A percentile compares a stretch with the other conserved stretches of the same genome.
Conservation (phyloP, 192 early-diverging fungal species). For the Glomus cerebriforme region DNA sequence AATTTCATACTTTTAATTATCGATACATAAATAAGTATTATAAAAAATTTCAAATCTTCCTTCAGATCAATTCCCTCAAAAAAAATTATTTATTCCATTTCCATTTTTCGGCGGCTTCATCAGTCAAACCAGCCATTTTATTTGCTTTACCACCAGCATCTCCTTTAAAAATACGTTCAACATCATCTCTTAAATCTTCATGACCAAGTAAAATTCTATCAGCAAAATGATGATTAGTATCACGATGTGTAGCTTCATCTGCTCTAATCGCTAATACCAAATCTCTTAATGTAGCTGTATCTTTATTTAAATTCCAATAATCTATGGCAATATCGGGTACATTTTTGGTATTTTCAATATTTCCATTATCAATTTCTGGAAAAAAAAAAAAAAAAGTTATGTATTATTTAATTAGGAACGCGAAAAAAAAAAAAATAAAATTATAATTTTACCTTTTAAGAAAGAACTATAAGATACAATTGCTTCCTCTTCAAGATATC, state of each 20-base stretch:
- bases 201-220: conserved; percentile 56
- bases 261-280: conserved; percentile 85
- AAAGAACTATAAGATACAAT: conserved; percentile 89
- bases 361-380: conserved; percentile 75
- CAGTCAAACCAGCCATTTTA: conserved; percentile 16
- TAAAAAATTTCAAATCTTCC: too few species aligned
- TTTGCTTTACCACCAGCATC: neutral
- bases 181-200: conserved; percentile 29
- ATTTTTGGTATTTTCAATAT: conserved; percentile 61
- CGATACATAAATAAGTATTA: too few species aligned
- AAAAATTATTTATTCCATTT: neutral
- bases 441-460: conserved; percentile 48
- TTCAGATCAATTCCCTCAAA: too few species aligned
- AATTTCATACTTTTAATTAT: too few species aligned
- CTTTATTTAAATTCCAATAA: conserved; percentile 75
- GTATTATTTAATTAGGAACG: neutral
- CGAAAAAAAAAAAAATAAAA: neutral
- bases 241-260: conserved; percentile 87
- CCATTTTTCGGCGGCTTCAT: conserved; percentile 21
- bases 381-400: neutral
- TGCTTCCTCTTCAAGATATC: conserved; percentile 94
- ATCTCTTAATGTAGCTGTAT: conserved; percentile 76
- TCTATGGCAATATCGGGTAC: conserved; percentile 86
- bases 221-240: conserved; percentile 88
- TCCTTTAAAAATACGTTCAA: neutral